Evolutionary conservation across 2,329 filamentous ascomycete genomes (phyloP).

Genomic region (Aspergillus piperis): DNA sequence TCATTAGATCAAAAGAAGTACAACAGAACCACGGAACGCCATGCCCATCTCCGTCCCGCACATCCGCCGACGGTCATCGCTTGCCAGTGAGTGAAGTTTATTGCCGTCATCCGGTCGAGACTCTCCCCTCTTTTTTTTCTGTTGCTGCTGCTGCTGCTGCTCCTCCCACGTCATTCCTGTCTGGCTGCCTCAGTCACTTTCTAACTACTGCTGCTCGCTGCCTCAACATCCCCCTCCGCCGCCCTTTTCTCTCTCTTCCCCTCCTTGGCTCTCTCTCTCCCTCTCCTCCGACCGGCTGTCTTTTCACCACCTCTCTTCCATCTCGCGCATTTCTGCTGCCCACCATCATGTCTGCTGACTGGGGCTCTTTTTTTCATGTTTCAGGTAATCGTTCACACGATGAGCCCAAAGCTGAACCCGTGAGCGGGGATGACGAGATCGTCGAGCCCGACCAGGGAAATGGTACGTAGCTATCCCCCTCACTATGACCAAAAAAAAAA

Average conservation of each 20-base stretch:
- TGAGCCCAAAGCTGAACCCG: slow-evolving; percentile 45
- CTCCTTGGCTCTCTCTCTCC: background rate
- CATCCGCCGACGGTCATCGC: slow-evolving; percentile 41
- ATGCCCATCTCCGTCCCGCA: slow-evolving; percentile 38
- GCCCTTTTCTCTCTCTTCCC: slow-evolving; percentile 9
- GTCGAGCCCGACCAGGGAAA: slow-evolving; percentile 93
- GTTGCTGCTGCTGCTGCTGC: background rate
- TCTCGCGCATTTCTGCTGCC: background rate
- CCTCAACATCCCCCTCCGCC: background rate
- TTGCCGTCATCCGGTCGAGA: slow-evolving; percentile 7
- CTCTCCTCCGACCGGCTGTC: slow-evolving; percentile 7
- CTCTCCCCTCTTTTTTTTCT: background rate
- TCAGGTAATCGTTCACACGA: slow-evolving; percentile 57
- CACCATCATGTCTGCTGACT: slow-evolving; percentile 30
- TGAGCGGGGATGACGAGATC: slow-evolving; percentile 69
- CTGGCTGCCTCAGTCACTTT: background rate
- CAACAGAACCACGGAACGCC: slow-evolving; percentile 12
- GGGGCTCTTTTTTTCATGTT: slow-evolving; percentile 25
- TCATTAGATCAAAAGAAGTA: background rate
- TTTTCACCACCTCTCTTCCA: background rate
- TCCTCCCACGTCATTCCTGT: slow-evolving; percentile 23
- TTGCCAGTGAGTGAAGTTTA: slow-evolving; percentile 26
- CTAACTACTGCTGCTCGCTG: background rate
- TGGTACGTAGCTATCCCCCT: slow-evolving; percentile 59
- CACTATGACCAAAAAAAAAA: background rate